These are phyloP conservation scores for Geotrichum klebahnii DNA, from an alignment of 1,139 yeast species.

Conservation along the genomic window DNA sequence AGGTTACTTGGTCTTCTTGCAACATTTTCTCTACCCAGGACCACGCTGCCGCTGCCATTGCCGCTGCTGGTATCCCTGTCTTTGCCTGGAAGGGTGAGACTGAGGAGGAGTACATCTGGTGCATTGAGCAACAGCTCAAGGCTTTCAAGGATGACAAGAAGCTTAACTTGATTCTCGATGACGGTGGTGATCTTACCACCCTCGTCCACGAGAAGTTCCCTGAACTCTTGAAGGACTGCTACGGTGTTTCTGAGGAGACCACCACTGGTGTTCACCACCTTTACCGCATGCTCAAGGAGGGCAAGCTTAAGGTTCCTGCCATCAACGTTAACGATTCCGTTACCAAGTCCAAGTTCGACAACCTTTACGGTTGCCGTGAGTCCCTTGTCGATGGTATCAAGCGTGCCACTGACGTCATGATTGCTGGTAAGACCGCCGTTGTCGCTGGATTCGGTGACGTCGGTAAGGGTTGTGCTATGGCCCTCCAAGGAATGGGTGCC, in stretches of 20 bases:
- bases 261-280: slow-evolving; percentile 99
- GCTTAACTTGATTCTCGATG: slow-evolving; percentile 96
- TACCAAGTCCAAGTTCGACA: slow-evolving; percentile 98
- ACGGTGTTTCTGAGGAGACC: slow-evolving; percentile 97
- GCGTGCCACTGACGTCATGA: slow-evolving; percentile 99
- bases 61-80: slow-evolving; percentile 99
- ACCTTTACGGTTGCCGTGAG: slow-evolving; percentile 99
- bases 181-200: slow-evolving; percentile 98
- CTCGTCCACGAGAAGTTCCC: slow-evolving; percentile 98
- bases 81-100: slow-evolving; percentile 99
- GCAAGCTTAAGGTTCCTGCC: slow-evolving; percentile 94
- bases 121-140: slow-evolving; percentile 98
- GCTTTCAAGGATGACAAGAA: slow-evolving; percentile 96
- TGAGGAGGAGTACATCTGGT: slow-evolving; percentile 99
- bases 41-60: slow-evolving; percentile 99
- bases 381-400: slow-evolving; percentile 97
- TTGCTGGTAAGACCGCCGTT: slow-evolving; percentile 98
- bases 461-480: slow-evolving; percentile 99
- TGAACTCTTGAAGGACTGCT: slow-evolving; percentile 92
- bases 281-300: slow-evolving; percentile 92
- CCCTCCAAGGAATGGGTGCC: slow-evolving; percentile 99
- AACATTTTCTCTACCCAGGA: slow-evolving; percentile 99
- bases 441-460: slow-evolving; percentile 99
- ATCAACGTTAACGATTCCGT: slow-evolving; percentile 98
- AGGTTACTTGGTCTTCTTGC: slow-evolving; percentile 99